These are phyloP conservation scores for Chimonanthus salicifolius DNA, from an alignment of 164 flowering plant genomes.

Conservation along the genomic window DNA sequence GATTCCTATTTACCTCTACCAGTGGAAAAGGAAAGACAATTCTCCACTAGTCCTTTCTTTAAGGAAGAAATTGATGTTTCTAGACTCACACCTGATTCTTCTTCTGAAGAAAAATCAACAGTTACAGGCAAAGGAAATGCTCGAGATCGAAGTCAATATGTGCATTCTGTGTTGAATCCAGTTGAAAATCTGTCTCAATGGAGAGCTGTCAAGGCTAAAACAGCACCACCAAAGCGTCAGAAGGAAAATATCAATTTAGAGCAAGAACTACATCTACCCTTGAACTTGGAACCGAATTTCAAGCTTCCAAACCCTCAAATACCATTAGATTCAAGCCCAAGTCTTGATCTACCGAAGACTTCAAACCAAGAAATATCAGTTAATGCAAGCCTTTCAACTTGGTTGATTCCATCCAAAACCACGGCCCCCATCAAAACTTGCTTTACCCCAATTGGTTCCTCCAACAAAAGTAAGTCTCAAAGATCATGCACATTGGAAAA, in stretches of 20 bases:
- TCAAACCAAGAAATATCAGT: slow-evolving; percentile 34
- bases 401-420: slow-evolving; percentile 57
- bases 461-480: slow-evolving; percentile 33
- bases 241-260: slow-evolving; percentile 55
- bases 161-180: slow-evolving; percentile 73
- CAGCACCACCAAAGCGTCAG: slow-evolving; percentile 29
- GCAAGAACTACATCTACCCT: slow-evolving; percentile 34
- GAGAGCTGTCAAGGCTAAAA: slow-evolving; percentile 60
- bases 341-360: neutral
- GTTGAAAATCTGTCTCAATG: slow-evolving; percentile 87
- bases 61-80: slow-evolving; percentile 24
- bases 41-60: slow-evolving; percentile 4
- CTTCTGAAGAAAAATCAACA: slow-evolving; percentile 17
- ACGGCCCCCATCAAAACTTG: slow-evolving; percentile 29
- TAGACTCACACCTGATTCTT: slow-evolving; percentile 3
- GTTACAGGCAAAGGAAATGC: slow-evolving; percentile 20
- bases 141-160: slow-evolving; percentile 56
- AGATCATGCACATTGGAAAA: slow-evolving; percentile 42
- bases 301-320: slow-evolving; percentile 17
- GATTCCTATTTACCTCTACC: slow-evolving; percentile 8
- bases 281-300: slow-evolving; percentile 41
- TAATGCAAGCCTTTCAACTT: slow-evolving; percentile 61
- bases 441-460: slow-evolving; percentile 15
- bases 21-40: neutral
- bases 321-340: slow-evolving; percentile 25